These are phyloP conservation scores for Penicillium flavigenum DNA, from an alignment of 495 filamentous ascomycete genomes.

Conservation along the genomic window DNA sequence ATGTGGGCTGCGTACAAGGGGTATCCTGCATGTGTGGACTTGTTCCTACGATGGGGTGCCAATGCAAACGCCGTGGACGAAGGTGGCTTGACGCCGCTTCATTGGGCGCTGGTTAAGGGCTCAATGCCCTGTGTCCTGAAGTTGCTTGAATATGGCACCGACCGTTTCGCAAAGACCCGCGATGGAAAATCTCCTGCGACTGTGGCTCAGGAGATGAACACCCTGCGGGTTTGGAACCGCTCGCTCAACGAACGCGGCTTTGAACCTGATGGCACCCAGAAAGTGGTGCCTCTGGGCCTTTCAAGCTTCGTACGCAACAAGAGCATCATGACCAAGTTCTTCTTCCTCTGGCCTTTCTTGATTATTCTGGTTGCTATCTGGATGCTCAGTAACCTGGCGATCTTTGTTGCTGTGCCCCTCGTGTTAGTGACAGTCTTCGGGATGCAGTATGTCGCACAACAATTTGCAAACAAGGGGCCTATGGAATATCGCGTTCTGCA, in stretches of 20 bases:
- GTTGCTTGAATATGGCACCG: constrained; percentile 88
- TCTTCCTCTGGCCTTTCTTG: constrained; percentile 86
- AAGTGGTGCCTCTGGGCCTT: constrained; percentile 51
- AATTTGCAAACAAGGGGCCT: constrained; percentile 75
- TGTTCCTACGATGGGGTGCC: constrained; percentile 93
- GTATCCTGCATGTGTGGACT: constrained; percentile 82
- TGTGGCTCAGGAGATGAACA: constrained; percentile 88
- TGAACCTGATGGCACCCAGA: constrained; percentile 70
- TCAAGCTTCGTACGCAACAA: constrained; percentile 66
- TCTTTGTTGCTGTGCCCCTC: constrained; percentile 73
- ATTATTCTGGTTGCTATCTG: constrained; percentile 67
- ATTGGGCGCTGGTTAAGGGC: constrained; percentile 96
- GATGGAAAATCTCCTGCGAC: constrained; percentile 84
- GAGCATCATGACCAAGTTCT: constrained; percentile 77
- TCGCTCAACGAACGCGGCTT: constrained; percentile 85
- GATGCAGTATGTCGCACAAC: constrained; percentile 76
- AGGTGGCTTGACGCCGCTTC: constrained; percentile 85
- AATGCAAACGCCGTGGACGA: constrained; percentile 89
- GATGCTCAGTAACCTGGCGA: constrained; percentile 69
- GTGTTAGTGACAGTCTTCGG: constrained; percentile 62
- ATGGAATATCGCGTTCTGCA: constrained; percentile 83
- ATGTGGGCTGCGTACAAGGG: constrained; percentile 99
- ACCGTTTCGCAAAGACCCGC: constrained; percentile 80
- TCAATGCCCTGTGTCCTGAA: constrained; percentile 83
- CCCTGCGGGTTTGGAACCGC: constrained; percentile 73